A percentile compares a stretch with the other conserved stretches of the same genome.
Evolutionary conservation across 1,139 yeast species (phyloP).

Genomic region (Fermentozyma sake): DNA sequence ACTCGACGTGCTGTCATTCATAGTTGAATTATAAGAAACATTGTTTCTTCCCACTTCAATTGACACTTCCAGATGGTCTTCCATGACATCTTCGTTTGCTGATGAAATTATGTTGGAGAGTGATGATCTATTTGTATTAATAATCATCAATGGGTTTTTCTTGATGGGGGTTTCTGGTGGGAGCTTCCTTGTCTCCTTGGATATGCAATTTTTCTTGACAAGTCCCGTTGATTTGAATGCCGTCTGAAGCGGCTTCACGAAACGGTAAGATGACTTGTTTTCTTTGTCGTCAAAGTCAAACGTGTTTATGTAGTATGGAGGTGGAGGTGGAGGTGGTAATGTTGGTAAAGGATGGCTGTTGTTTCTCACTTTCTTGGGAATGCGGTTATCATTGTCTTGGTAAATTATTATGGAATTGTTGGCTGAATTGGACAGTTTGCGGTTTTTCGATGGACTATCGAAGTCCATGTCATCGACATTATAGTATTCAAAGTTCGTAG

Average conservation of each 20-base stretch:
- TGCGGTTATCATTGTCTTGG: conserved; percentile 11
- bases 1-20: conserved; percentile 31
- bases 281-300: conserved; percentile 30
- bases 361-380: too few species aligned
- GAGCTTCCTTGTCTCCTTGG: conserved; percentile 24
- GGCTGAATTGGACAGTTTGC: conserved; percentile 24
- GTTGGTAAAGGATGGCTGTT: conserved; percentile 2
- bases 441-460: conserved; percentile 33
- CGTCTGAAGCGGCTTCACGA: conserved; percentile 79
- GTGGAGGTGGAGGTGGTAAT: conserved; percentile 1
- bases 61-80: conserved; percentile 25
- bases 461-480: conserved; percentile 27
- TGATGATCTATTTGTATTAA: conserved; percentile 22
- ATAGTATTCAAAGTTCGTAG: conserved; percentile 24
- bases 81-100: conserved; percentile 18
- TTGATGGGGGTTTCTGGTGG: conserved; percentile 86
- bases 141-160: conserved; percentile 44
- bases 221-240: conserved; percentile 79
- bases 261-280: conserved; percentile 51
- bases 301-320: conserved; percentile 1
- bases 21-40: conserved; percentile 16
- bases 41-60: conserved; percentile 42
- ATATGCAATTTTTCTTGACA: conserved; percentile 60
- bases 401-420: conserved; percentile 12
- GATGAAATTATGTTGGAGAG: conserved; percentile 18